These are phyloP conservation scores for Thymus quinquecostatus DNA, from an alignment of 257 asterid species.

Conservation along the genomic window DNA sequence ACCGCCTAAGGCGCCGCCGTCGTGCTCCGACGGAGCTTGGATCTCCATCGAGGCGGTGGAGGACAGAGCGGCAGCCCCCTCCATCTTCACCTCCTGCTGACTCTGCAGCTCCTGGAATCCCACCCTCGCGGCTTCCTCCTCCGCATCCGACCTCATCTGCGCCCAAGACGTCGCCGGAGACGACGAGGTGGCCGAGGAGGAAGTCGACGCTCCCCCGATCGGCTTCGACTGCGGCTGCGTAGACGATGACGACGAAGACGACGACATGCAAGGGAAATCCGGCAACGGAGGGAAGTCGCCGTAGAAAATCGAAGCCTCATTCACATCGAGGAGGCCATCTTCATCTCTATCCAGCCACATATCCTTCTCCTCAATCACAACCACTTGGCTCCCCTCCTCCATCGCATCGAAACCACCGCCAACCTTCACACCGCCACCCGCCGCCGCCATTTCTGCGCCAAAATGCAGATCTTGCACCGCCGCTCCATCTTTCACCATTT, in stretches of 20 bases:
- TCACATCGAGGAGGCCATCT: conserved; percentile 43
- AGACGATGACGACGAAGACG: conserved; percentile 82
- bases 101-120: conserved; percentile 4
- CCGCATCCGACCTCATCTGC: conserved; percentile 39
- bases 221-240: conserved; percentile 40
- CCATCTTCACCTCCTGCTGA: conserved; percentile 1
- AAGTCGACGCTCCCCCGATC: conserved; percentile 34
- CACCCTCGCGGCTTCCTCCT: conserved; percentile 25
- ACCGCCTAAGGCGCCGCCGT: conserved; percentile 14
- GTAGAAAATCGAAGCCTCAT: conserved; percentile 56
- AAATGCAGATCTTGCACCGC: conserved; percentile 34
- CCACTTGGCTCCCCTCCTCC: conserved; percentile 29
- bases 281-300: conserved; percentile 69
- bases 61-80: conserved; percentile 36
- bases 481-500: conserved; percentile 40
- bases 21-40: conserved; percentile 32
- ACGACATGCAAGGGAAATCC: conserved; percentile 92
- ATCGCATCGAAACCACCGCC: conserved; percentile 36
- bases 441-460: conserved; percentile 5
- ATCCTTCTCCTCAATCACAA: conserved; percentile 36
- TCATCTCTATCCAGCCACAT: conserved; percentile 52
- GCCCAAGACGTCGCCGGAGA: conserved; percentile 45
- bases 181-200: conserved; percentile 54
- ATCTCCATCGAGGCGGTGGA: conserved; percentile 58
- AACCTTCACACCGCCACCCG: not conserved